Base-by-base conservation (phyloP, 2,329 filamentous ascomycete species). In the Fusarium tuaranense region DNA sequence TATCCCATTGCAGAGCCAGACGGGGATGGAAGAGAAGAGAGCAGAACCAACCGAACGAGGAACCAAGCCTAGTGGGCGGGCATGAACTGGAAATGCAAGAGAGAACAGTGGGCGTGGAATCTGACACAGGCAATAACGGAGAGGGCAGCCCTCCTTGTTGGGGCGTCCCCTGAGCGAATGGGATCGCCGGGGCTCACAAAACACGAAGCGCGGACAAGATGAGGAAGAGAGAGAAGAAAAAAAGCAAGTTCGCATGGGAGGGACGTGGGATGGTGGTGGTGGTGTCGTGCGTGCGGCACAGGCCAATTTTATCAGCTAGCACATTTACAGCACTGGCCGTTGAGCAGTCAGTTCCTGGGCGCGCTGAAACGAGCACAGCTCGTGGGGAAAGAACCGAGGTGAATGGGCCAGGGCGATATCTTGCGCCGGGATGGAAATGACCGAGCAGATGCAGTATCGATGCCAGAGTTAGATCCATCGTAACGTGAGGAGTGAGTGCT, bases 241-340 rank as follows among this genome's bases (percentile, higher is more conserved):
- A 76, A 76, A 72, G 73, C 65, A 76, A 76, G 41, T 57, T 72
- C 46, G 70, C 73, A 72, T 74, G 51, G 30, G 67, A 67, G 55
- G 32, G 57, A 57, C 48, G 62, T 63, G 59, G 25, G 53, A 41
- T 30, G 68, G 55, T 67, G 72, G 65, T 34, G 30, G 53, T 57
- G 53, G 53, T 70, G 72, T 67, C 57, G 53, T 67, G 68, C 41
- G 53, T 55, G 57, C 57, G 66, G 72, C 63, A 73, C 59, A 72
- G 51, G 41, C 63, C 36, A 57, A 57, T 22, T 34, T 57, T 16
- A 34, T 57, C 30, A 57, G 32, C 53, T 34, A 57, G 48, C 48
- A 53, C 48, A 53, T 53, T 53, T 30, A 12, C 48, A 53, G 16
- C 25, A 41, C 46, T 67, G 57, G 39, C 46, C 41, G 41, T 64